phyloP scores from a whole-genome alignment of 169 alveolate species.

The Eimeria necatrix region DNA sequence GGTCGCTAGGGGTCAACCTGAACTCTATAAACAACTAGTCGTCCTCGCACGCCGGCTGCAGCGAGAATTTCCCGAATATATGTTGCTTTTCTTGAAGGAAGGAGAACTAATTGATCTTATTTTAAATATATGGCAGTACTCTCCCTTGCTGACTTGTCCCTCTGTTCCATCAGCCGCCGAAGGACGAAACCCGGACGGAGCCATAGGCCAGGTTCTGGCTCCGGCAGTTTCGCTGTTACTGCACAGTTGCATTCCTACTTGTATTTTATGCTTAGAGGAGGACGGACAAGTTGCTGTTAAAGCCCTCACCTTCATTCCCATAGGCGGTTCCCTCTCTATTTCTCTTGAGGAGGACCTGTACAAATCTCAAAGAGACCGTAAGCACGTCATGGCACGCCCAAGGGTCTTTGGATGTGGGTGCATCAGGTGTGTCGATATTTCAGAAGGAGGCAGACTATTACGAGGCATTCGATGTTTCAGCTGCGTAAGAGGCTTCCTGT shows the following conservation, averaged over 20 bases:
- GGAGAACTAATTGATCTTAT: slow-evolving; percentile 88
- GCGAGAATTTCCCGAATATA: slow-evolving; percentile 86
- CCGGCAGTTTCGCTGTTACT: slow-evolving; percentile 84
- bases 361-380: slow-evolving; percentile 88
- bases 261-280: slow-evolving; percentile 86
- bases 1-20: slow-evolving; percentile 84
- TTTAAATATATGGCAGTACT: slow-evolving; percentile 88
- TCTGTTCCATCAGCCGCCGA: slow-evolving; percentile 86
- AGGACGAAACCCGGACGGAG: slow-evolving; percentile 83
- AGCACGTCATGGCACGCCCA: slow-evolving; percentile 80
- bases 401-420: slow-evolving; percentile 88
- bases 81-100: slow-evolving; percentile 87
- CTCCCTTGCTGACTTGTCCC: slow-evolving; percentile 85
- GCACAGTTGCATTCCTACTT: slow-evolving; percentile 92
- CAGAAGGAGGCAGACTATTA: slow-evolving; percentile 85
- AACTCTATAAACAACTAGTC: slow-evolving; percentile 81
- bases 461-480: slow-evolving; percentile 87
- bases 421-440: slow-evolving; percentile 86
- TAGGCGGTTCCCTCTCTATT: slow-evolving; percentile 88
- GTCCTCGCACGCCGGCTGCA: slow-evolving; percentile 87
- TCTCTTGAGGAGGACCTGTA: slow-evolving; percentile 88
- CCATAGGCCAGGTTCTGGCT: slow-evolving; percentile 88
- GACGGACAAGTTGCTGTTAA: slow-evolving; percentile 88
- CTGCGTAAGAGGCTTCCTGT: slow-evolving; percentile 86
- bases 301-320: slow-evolving; percentile 89